Conservation (phyloP, 2,329 filamentous ascomycete genomes). For the Coleophoma eucalyptorum region DNA sequence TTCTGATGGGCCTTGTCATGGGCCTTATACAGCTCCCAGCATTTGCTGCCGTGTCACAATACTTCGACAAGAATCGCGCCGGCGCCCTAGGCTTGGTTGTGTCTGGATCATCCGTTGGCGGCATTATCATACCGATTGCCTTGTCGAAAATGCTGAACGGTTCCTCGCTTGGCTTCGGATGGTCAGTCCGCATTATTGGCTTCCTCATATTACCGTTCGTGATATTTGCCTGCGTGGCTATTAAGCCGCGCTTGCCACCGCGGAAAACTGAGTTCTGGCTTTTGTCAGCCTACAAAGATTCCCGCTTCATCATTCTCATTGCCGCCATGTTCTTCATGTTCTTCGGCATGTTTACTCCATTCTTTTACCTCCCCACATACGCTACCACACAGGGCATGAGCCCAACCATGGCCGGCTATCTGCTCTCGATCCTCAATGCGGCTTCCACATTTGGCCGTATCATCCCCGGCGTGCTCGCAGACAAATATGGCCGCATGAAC, state of each 20-base stretch:
- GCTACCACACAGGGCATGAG: slow-evolving; percentile 42
- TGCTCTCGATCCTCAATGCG: slow-evolving; percentile 48
- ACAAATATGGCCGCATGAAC: slow-evolving; percentile 47
- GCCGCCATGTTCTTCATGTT: slow-evolving; percentile 36
- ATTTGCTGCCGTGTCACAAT: slow-evolving; percentile 37
- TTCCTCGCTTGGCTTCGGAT: slow-evolving; percentile 42
- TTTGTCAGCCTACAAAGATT: slow-evolving; percentile 27
- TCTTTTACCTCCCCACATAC: slow-evolving; percentile 38
- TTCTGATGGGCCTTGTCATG: slow-evolving; percentile 37
- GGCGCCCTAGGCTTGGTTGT: slow-evolving; percentile 40
- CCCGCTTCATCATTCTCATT: slow-evolving; percentile 28
- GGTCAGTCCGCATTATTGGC: slow-evolving; percentile 48
- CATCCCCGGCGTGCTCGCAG: slow-evolving; percentile 45
- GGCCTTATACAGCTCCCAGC: slow-evolving; percentile 36
- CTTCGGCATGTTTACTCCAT: slow-evolving; percentile 46
- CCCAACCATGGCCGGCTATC: slow-evolving; percentile 39
- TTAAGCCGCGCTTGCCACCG: slow-evolving; percentile 41
- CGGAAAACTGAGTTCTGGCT: slow-evolving; percentile 25
- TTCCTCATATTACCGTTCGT: slow-evolving; percentile 43
- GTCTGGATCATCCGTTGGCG: slow-evolving; percentile 37
- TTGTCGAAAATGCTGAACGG: slow-evolving; percentile 45
- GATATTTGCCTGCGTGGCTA: slow-evolving; percentile 33
- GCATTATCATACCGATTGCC: slow-evolving; percentile 57
- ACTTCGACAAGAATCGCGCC: slow-evolving; percentile 37
- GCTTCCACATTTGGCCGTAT: slow-evolving; percentile 47